phyloP scores from a whole-genome alignment of 2,329 filamentous ascomycete genomes.

The Kalmusia sp. region DNA sequence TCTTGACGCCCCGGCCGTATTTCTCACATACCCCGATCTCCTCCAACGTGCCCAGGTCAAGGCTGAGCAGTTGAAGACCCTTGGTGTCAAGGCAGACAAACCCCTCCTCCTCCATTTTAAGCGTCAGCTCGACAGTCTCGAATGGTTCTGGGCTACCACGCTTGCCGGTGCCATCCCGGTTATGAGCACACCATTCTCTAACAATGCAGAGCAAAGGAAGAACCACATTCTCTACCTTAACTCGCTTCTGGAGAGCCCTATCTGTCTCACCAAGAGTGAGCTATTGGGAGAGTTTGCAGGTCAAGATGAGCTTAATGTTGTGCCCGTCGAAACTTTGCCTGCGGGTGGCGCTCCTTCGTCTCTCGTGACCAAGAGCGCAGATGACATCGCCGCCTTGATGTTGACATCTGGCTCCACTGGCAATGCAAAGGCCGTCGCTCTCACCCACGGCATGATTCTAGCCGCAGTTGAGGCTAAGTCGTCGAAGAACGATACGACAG shows the following conservation, averaged over 20 bases:
- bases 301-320: no score
- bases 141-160: conserved; percentile 16
- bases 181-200: conserved; percentile 9
- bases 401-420: conserved; percentile 62
- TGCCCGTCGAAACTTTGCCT: no score
- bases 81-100: not conserved
- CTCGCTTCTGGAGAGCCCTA: conserved; percentile 7
- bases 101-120: conserved; percentile 13
- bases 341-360: not conserved
- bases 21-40: no score
- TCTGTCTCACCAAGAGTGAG: conserved; percentile 8
- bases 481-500: no score
- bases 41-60: no score
- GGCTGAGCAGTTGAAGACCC: not conserved
- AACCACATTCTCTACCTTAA: conserved; percentile 2
- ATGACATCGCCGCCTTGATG: conserved; percentile 41
- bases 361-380: conserved; percentile 9
- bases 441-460: conserved; percentile 53
- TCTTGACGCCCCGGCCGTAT: no score
- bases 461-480: conserved; percentile 51
- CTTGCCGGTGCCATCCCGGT: conserved; percentile 4
- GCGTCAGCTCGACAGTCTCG: conserved; percentile 10
- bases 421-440: conserved; percentile 56
- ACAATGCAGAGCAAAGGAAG: conserved; percentile 7
- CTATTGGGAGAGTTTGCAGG: no score